phyloP scores from a whole-genome alignment of 441 rosid genomes.

The Gossypium davidsonii region DNA sequence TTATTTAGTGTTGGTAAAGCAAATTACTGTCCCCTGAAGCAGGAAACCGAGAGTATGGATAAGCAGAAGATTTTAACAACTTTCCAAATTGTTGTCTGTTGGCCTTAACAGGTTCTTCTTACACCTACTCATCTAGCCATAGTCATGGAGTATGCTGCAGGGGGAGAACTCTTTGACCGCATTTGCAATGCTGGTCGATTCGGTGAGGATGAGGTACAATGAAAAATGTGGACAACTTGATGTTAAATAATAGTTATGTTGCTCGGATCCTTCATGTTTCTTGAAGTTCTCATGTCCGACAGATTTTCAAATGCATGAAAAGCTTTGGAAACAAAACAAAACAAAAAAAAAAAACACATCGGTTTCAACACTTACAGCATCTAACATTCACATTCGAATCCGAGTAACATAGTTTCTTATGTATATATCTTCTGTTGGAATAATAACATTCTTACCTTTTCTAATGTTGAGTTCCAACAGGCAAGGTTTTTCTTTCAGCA shows the following conservation, averaged over 20 bases:
- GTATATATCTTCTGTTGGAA: not conserved
- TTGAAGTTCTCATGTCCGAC: not conserved
- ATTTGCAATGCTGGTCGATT: slow-evolving; percentile 62
- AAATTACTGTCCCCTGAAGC: not conserved
- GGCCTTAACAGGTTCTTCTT: slow-evolving; percentile 38
- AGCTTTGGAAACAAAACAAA: not conserved
- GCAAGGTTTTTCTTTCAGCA: slow-evolving; percentile 89
- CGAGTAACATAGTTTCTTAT: not conserved
- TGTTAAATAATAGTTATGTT: not conserved
- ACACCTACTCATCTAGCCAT: slow-evolving; percentile 66
- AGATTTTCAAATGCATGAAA: not conserved
- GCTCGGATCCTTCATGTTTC: not conserved
- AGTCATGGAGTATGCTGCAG: slow-evolving; percentile 70
- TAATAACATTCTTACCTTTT: not conserved
- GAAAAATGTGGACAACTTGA: not conserved
- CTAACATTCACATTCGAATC: not conserved
- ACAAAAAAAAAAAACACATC: not conserved
- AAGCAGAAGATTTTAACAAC: not conserved
- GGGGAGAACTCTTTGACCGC: slow-evolving; percentile 60
- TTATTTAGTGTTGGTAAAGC: not conserved
- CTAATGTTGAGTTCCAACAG: slow-evolving; percentile 30
- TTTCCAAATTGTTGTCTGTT: not conserved
- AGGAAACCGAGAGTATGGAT: not conserved
- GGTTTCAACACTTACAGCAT: not conserved
- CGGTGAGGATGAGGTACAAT: slow-evolving; percentile 51